Base-by-base conservation (phyloP, 768 basidiomycete species). In the Kondoa subrosea region DNA sequence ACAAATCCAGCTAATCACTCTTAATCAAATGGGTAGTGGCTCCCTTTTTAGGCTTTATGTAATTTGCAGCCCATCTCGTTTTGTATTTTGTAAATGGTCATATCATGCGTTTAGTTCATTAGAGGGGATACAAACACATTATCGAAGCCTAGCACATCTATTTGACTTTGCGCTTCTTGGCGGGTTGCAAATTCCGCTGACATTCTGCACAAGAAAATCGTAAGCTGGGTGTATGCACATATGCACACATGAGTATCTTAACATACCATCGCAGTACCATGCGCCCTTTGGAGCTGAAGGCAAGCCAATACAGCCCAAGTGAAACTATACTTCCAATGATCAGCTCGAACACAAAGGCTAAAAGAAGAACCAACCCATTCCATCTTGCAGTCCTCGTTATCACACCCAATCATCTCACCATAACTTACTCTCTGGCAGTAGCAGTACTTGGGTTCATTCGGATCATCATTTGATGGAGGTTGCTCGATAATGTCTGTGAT, bases 341-440 rank as follows among this genome's bases (percentile, higher is more conserved):
- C 58, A 60, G 4, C 15, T 25, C 56, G 56, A 15, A 15, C 56
- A 56, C 66, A 1, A 12, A 21, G 8, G 17, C 8, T 27, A 61
- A 65, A 57, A 16, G 25, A 32, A 30, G 21, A 63, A 17, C 21
- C 32, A n/a, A 40, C 3, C 25, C 16, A 60, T 57, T 4, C 57
- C n/a, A n/a, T 21, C 21, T 50, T 50, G 31, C 65, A 66, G 32
- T 34, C 61, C 31, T 62, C 66, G 56, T 34, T 58, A 66, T 71
- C 65, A 57, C 69, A 66, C 34, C 70, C 65, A 67, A 72, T 71
- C 72, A 71, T 67, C 50, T 71, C 62, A 40, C 91, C 91, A 73
- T 86, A 91, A 74, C 88, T 90, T 69, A 85, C 81, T 21, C 86
- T 80, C 71, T 88, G 81, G 77, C 91, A 96, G 80, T 85, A 82